Base-by-base conservation (phyloP, 2,329 filamentous ascomycete genomes). In the Trichoderma simmonsii region DNA sequence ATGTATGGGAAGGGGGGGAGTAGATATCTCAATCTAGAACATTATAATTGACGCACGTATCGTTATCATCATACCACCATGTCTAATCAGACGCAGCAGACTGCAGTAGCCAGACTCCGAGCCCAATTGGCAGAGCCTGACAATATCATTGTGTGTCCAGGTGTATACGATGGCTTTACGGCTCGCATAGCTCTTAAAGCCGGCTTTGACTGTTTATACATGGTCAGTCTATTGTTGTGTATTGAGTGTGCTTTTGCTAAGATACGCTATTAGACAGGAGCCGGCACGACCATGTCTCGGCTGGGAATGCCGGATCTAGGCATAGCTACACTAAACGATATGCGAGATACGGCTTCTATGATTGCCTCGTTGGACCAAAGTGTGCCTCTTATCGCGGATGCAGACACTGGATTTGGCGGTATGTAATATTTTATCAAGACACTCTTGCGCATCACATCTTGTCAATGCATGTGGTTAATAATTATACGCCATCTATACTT, bases 81-180 rank as follows among this genome's bases (percentile, higher is more conserved):
- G 67, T 21, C 67, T 54, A 18, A 70, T 14, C 26, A 57, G 26
- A 11, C 62, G 32, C 67, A 32, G 63, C 60, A 73, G 18, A 43
- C 66, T 15, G 72, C 69, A 54, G 51, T 51, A 9, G 61, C 69
- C 6, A 62, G 73, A 24, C 48, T 71, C 15, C 61, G 69, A 34
- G 51, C 48, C 32, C 79, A 81, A 65, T 77, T 86, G 15, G 76
- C 78, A 2, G 78, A 83, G 21, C 75, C 79, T 15, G 77, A 81
- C 34, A 80, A 82, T 62, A 81, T 86, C 59, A 76, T 92, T 51
- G 84, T 91, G 3, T 89, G 87, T 66, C 90, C 90, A 0, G 90
- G 90, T 36, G 90, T 92, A 3, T 91, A 91, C 77, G 90, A 93
- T 82, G 90, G 90, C 14, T 85, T 91, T 70, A 89, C 88, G 2